These are phyloP conservation scores for Mucor sp. DNA, from an alignment of 371 early-diverging fungal genomes.

Conservation along the genomic window DNA sequence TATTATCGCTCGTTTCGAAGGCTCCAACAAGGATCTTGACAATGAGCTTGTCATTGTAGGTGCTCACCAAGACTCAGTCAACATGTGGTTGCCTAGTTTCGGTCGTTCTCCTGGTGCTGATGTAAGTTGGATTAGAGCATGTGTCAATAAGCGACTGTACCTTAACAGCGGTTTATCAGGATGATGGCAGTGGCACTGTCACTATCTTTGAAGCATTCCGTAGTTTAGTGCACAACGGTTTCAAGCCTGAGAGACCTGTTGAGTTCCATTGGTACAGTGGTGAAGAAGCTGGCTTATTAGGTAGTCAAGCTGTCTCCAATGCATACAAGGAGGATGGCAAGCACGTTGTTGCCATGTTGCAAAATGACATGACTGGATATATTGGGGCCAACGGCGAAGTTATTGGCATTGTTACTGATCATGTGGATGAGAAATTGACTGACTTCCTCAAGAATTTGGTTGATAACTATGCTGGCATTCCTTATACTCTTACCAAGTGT, in stretches of 20 bases:
- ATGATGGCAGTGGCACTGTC: constrained; percentile 89
- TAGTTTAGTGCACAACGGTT: constrained; percentile 64
- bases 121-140: constrained; percentile 26
- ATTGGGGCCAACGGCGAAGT: constrained; percentile 62
- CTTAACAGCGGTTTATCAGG: constrained; percentile 38
- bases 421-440: constrained; percentile 70
- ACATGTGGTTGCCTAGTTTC: constrained; percentile 80
- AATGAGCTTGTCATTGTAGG: constrained; percentile 80
- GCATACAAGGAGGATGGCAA: constrained; percentile 59
- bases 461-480: constrained; percentile 55
- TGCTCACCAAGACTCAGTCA: constrained; percentile 93
- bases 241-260: constrained; percentile 79
- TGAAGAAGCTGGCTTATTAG: constrained; percentile 88
- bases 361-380: constrained; percentile 86
- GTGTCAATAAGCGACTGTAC: no score
- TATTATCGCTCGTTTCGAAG: constrained; percentile 70
- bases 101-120: constrained; percentile 88
- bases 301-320: constrained; percentile 85
- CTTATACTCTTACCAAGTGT: constrained; percentile 62
- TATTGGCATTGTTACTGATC: constrained; percentile 86
- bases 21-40: constrained; percentile 47
- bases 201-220: constrained; percentile 90
- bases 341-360: constrained; percentile 77
- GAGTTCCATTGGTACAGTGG: constrained; percentile 97
- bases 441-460: constrained; percentile 60